Evolutionary conservation across 371 early-diverging fungal species (phyloP).

Genomic region (Smittium culicis): DNA sequence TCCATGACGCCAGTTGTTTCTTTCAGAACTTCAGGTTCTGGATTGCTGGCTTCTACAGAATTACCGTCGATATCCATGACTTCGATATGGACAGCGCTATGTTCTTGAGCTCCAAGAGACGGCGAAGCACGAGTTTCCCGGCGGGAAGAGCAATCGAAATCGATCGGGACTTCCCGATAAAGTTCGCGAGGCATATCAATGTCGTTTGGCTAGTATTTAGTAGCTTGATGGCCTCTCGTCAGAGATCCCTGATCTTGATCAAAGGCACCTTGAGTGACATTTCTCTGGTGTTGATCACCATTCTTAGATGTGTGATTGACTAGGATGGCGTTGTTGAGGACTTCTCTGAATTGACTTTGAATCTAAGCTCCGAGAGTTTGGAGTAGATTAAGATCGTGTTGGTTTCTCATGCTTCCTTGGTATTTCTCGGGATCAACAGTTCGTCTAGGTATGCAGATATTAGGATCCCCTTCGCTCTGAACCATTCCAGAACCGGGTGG

Average conservation of each 20-base stretch:
- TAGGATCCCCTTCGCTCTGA: neutral
- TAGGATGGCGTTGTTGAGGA: too few relatives aligned
- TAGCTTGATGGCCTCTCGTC: neutral
- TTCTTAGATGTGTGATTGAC: too few relatives aligned
- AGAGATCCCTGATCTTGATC: too few relatives aligned
- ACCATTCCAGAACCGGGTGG: neutral
- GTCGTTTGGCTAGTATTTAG: neutral
- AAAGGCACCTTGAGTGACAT: too few relatives aligned
- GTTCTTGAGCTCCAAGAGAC: too few relatives aligned
- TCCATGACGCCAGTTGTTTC: neutral
- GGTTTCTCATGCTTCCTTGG: slow-evolving; percentile 11
- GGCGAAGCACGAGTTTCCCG: too few relatives aligned
- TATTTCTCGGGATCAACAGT: neutral
- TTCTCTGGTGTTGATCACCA: too few relatives aligned
- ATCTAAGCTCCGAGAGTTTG: too few relatives aligned
- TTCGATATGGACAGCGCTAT: too few relatives aligned
- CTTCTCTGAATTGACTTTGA: too few relatives aligned
- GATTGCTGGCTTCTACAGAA: slow-evolving; percentile 4
- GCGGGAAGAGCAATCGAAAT: neutral
- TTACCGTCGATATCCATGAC: neutral
- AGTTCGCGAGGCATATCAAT: slow-evolving; percentile 10
- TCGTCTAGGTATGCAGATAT: neutral
- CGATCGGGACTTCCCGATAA: slow-evolving; percentile 12
- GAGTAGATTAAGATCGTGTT: slow-evolving; percentile 16
- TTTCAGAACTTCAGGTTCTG: neutral